Evolutionary conservation across 208 protist species (phyloP).

Genomic region (Trypanosomatidae sp.): DNA sequence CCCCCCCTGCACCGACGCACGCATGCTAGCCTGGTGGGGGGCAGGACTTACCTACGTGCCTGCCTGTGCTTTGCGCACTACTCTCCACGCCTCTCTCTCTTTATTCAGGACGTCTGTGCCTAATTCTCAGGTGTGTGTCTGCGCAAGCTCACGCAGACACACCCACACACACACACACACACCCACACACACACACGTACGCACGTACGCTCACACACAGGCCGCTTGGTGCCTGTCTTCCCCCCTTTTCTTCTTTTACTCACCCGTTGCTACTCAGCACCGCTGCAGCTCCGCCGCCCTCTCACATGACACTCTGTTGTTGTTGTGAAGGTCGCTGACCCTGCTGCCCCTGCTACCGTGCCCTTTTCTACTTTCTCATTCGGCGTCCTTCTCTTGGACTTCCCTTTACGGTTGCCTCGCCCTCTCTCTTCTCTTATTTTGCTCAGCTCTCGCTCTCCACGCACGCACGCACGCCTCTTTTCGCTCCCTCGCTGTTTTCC

Average conservation of each 20-base stretch:
- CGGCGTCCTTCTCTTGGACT: not conserved
- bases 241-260: not conserved
- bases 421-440: not conserved
- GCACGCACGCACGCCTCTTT: not conserved
- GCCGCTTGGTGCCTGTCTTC: not conserved
- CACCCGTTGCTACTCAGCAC: not conserved
- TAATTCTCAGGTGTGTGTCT: not conserved
- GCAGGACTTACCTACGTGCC: not conserved
- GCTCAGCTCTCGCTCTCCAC: not conserved
- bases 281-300: not conserved
- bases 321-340: not conserved
- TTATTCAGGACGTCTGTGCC: no score
- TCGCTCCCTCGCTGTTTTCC: not conserved
- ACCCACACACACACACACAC: not conserved
- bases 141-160: not conserved
- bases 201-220: not conserved
- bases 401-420: not conserved
- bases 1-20: not conserved
- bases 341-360: not conserved
- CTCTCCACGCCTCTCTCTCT: not conserved
- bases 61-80: not conserved
- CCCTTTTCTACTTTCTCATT: not conserved
- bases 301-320: not conserved
- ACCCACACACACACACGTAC: not conserved
- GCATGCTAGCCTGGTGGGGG: not conserved